These are phyloP conservation scores for Pestalotiopsis sp. DNA, from an alignment of 2,329 filamentous ascomycete species.

Conservation along the genomic window DNA sequence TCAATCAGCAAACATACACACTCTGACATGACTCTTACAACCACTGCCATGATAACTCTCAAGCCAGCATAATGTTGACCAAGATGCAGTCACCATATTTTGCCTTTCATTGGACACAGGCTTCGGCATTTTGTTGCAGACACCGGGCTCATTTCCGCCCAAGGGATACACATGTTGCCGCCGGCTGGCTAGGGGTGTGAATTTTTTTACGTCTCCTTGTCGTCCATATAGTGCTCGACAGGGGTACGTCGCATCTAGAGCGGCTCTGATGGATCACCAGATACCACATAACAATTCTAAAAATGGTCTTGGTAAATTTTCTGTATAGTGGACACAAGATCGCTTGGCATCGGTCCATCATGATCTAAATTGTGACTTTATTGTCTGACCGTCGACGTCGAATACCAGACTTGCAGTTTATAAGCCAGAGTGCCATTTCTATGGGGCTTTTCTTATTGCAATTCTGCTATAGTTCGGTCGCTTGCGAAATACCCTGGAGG, in stretches of 20 bases:
- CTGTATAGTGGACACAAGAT: neutral
- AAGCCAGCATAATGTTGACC: too few relatives aligned
- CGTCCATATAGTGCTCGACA: neutral
- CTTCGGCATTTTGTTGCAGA: too few relatives aligned
- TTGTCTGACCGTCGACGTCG: neutral
- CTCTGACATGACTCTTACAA: too few relatives aligned
- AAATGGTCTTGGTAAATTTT: neutral
- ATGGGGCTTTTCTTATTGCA: neutral
- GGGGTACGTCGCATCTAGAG: neutral
- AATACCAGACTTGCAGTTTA: neutral
- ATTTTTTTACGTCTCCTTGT: neutral
- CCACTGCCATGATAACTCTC: too few relatives aligned
- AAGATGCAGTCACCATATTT: too few relatives aligned
- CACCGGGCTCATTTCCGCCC: too few relatives aligned
- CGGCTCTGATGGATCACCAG: neutral
- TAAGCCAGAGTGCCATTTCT: neutral
- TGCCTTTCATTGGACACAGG: too few relatives aligned
- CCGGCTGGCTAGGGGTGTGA: too few relatives aligned
- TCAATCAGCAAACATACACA: too few relatives aligned
- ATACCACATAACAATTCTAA: neutral
- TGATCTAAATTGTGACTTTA: neutral
- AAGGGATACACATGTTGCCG: too few relatives aligned
- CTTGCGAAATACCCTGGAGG: too few relatives aligned
- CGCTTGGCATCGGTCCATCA: neutral
- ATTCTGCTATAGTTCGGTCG: neutral